Evolutionary conservation across 148 eudicot genomes (phyloP), one percentile per base, ranked within the genome.

Genomic region (Tetragonia tetragonoides): DNA sequence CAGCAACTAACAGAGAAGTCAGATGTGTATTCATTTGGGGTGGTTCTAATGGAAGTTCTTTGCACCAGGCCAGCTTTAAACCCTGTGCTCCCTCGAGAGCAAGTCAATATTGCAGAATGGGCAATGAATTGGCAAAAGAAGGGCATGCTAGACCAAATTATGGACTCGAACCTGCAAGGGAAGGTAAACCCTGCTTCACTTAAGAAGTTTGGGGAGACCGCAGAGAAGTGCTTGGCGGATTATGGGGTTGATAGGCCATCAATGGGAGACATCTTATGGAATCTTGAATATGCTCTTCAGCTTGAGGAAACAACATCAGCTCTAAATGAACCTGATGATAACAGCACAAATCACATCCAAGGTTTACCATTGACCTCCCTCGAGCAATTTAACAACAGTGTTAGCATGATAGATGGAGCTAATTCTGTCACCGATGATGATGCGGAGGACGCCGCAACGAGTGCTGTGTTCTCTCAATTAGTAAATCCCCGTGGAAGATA

Each of bases 71-170:
- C 99, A 5, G 97, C 99, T 76, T 78, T 95, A 63, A 95, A 95
- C 78, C 99, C 99, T 0, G 99, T 93, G 73, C 93, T 95, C 46
- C 97, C 97, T 0, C 74, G 99, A 53, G 99, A 95, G 18, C 99
- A 95, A 82, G 99, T 95, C 24, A 95, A 93, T 78, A 95, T 95
- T 51, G 99, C 99, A 0, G 99, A 95, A 75, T 93, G 97, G 99
- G 99, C 99, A 3, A 91, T 95, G 99, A 88, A 73, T 12, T 95
- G 97, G 97, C 99, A 95, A 79, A 95, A 90, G 90, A 95, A 93
- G 82, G 97, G 99, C 56, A 93, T 93, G 99, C 62, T 95, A 77
- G 99, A 95, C 82, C 94, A 88, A 47, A 90, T 95, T 28, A 93
- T 95, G 93, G 97, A 95, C 68, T 20, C 80, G 3, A 87, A 90